Conservation (phyloP, 805 yeast genomes). For the Lipomyces sp. region DNA sequence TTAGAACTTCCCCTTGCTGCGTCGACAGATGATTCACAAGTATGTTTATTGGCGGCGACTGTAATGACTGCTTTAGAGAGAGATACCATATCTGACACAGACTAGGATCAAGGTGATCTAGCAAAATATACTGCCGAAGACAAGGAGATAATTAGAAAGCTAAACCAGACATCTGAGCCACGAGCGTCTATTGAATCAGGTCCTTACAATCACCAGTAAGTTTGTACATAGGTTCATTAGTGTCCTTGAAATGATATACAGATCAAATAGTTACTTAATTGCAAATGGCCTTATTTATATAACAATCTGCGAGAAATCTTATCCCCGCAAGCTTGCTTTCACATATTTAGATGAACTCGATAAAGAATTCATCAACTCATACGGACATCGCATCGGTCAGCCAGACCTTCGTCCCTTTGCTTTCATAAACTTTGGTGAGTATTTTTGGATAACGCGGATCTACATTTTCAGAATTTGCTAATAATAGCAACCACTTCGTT, state of each 20-base stretch:
- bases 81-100: neutral
- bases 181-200: slow-evolving; percentile 86
- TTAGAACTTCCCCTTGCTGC: slow-evolving; percentile 87
- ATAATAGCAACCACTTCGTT: neutral
- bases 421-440: slow-evolving; percentile 72
- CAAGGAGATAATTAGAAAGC: slow-evolving; percentile 72
- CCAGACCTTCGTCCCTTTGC: slow-evolving; percentile 85
- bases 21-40: slow-evolving; percentile 73
- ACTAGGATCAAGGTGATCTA: slow-evolving; percentile 58
- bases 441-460: neutral
- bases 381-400: slow-evolving; percentile 68
- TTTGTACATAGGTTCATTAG: slow-evolving; percentile 2
- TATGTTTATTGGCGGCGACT: slow-evolving; percentile 8
- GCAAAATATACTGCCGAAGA: slow-evolving; percentile 82
- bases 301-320: slow-evolving; percentile 74
- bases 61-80: neutral
- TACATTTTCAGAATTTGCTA: too few relatives aligned
- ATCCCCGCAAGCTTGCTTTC: slow-evolving; percentile 87
- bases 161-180: slow-evolving; percentile 78
- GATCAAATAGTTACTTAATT: slow-evolving; percentile 56
- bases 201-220: slow-evolving; percentile 63
- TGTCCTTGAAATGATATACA: neutral
- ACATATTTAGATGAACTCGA: slow-evolving; percentile 82
- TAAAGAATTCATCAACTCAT: slow-evolving; percentile 77
- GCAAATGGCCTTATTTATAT: slow-evolving; percentile 71